These are phyloP conservation scores for Boletus sp. DNA, from an alignment of 768 basidiomycete genomes.

Conservation along the genomic window DNA sequence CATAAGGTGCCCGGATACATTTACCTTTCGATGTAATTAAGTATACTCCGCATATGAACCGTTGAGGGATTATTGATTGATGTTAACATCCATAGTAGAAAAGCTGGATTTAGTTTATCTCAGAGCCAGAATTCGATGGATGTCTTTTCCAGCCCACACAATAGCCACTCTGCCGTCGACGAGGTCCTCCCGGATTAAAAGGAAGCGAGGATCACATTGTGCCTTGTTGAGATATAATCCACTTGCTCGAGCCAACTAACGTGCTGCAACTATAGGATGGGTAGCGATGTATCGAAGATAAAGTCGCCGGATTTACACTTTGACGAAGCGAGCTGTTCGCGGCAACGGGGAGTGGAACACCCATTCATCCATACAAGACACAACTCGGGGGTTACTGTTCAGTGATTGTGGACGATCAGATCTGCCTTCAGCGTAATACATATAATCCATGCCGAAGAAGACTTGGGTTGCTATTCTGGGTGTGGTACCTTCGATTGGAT, in stretches of 20 bases:
- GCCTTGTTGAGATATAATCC: constrained; percentile 71
- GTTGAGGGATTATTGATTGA: neutral
- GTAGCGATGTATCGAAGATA: constrained; percentile 5
- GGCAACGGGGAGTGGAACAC: constrained; percentile 54
- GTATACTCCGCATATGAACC: neutral
- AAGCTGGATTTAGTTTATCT: constrained; percentile 10
- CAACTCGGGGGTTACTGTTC: constrained; percentile 61
- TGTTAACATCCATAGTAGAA: neutral
- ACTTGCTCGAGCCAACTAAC: constrained; percentile 57
- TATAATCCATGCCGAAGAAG: constrained; percentile 41
- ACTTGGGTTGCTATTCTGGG: constrained; percentile 47
- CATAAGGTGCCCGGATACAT: neutral
- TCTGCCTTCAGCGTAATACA: constrained; percentile 48
- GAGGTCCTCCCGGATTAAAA: constrained; percentile 44
- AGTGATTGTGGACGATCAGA: constrained; percentile 61
- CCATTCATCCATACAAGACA: constrained; percentile 48
- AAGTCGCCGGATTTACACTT: constrained; percentile 47
- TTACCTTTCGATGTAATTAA: constrained; percentile 11
- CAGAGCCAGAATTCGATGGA: constrained; percentile 54
- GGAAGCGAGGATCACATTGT: constrained; percentile 49
- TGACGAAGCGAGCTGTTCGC: constrained; percentile 58
- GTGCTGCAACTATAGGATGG: constrained; percentile 56
- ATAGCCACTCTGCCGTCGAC: constrained; percentile 61
- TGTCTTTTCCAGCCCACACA: constrained; percentile 74
- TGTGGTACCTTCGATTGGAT: constrained; percentile 12